These are phyloP conservation scores for Solanum aculeatissimum DNA, from an alignment of 305 asterid genomes.

Conservation along the genomic window DNA sequence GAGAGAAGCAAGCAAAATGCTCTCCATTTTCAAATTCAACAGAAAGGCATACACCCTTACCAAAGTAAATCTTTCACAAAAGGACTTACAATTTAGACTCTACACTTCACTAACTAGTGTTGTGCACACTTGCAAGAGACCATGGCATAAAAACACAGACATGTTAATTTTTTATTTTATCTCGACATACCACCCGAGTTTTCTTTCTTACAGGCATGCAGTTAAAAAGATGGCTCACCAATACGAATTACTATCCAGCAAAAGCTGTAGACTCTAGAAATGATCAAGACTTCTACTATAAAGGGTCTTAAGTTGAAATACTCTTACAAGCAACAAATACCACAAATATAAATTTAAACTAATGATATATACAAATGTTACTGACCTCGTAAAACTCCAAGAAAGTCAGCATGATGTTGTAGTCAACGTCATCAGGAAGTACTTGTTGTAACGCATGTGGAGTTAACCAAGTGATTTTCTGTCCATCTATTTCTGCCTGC, in stretches of 20 bases:
- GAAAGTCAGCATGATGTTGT: conserved; percentile 75
- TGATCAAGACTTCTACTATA: background rate
- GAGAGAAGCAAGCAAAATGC: background rate
- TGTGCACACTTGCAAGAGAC: background rate
- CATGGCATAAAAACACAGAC: background rate
- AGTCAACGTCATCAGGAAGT: conserved; percentile 79
- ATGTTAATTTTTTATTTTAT: background rate
- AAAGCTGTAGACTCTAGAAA: background rate
- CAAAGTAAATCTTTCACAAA: background rate
- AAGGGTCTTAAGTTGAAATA: background rate
- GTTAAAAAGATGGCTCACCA: background rate
- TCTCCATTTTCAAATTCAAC: background rate
- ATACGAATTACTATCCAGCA: background rate
- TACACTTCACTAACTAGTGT: background rate
- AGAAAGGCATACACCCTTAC: background rate
- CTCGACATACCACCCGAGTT: background rate
- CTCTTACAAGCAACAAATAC: background rate
- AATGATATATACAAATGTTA: background rate
- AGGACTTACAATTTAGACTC: background rate
- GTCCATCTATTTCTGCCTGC: conserved; percentile 95
- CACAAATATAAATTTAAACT: background rate
- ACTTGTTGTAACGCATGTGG: conserved; percentile 98
- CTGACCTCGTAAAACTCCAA: conserved; percentile 88
- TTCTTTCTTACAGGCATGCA: background rate
- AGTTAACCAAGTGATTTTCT: conserved; percentile 90